These are phyloP conservation scores for Dendryphion nanum DNA, from an alignment of 2,329 filamentous ascomycete genomes.

Conservation along the genomic window DNA sequence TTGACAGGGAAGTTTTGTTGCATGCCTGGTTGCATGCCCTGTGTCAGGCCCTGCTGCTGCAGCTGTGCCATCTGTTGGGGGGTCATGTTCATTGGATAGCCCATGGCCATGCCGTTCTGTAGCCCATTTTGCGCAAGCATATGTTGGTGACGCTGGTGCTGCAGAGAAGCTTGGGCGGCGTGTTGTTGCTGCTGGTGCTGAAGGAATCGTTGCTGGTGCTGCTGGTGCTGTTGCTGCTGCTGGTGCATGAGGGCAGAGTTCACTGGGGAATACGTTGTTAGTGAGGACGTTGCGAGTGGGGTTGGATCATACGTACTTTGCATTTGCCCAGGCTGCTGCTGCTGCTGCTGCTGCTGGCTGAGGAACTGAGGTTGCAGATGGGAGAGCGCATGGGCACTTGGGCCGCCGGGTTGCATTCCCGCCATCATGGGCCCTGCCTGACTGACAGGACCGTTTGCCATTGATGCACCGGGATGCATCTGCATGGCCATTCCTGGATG, in stretches of 20 bases:
- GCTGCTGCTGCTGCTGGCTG: conserved; percentile 53
- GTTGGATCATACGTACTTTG: conserved; percentile 34
- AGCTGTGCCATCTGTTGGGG: conserved; percentile 30
- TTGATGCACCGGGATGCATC: conserved; percentile 72
- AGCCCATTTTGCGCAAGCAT: conserved; percentile 52
- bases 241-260: conserved; percentile 12
- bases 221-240: conserved; percentile 53
- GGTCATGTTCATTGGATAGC: conserved; percentile 56
- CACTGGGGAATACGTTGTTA: conserved; percentile 1
- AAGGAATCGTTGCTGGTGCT: conserved; percentile 38
- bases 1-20: too few species aligned
- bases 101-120: conserved; percentile 55
- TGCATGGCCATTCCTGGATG: conserved; percentile 68
- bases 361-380: conserved; percentile 65
- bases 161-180: background rate
- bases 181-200: conserved; percentile 48
- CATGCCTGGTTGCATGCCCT: conserved; percentile 18
- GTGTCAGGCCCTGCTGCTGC: too few species aligned
- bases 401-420: conserved; percentile 69
- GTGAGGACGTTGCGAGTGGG: background rate
- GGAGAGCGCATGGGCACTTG: conserved; percentile 68
- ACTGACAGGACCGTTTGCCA: conserved; percentile 67
- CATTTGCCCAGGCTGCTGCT: conserved; percentile 42
- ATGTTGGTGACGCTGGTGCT: conserved; percentile 53
- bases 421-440: conserved; percentile 71